Base-by-base conservation (phyloP, 345 rosid species). In the Heritiera littoralis region DNA sequence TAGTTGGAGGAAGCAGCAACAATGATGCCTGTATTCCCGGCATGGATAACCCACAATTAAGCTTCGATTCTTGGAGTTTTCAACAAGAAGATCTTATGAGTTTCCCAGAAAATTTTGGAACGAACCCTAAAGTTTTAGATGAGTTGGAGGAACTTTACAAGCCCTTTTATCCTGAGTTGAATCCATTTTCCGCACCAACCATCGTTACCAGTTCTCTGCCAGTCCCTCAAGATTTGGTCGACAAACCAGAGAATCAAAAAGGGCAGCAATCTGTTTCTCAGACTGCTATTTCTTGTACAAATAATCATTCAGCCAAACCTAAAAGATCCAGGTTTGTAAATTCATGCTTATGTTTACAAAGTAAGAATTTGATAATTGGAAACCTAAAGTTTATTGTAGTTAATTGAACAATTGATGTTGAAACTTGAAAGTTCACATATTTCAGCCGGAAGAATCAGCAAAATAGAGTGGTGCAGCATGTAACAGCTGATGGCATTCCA, bases 401-500 rank as follows among this genome's bases (percentile, higher is more conserved):
- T 6, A 13, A 64, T 14, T 12, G 13, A 64, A 45, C 55, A 23
- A 43, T 59, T 64, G 14, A 32, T 40, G 51, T 17, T n/a, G 13
- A 54, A 23, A 23, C 45, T 17, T n/a, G 13, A 9, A 35, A 30
- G 23, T 64, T 66, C 51, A 64, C 60, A 74, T 40, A 4, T 67
- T 66, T 74, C 86, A 80, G 83, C 81, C 87, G 87, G 84, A 90
- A 79, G 86, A 89, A 87, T 77, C 91, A 84, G 54, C 88, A 86
- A 58, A 89, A 88, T 76, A 88, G 84, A 75, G 86, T 86, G 61
- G 92, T 92, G 82, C 82, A 84, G 52, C 89, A 84, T 43, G 90
- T 89, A 77, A 83, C 81, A 45, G 89, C 75, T 49, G 92, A 88
- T 77, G 89, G 81, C 69, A 84, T 88, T 17, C 72, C 82, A 55